A percentile compares a stretch with the other conserved stretches of the same genome.
Evolutionary conservation across 495 filamentous ascomycete species (phyloP).

Genomic region (Talaromyces stipitatus): DNA sequence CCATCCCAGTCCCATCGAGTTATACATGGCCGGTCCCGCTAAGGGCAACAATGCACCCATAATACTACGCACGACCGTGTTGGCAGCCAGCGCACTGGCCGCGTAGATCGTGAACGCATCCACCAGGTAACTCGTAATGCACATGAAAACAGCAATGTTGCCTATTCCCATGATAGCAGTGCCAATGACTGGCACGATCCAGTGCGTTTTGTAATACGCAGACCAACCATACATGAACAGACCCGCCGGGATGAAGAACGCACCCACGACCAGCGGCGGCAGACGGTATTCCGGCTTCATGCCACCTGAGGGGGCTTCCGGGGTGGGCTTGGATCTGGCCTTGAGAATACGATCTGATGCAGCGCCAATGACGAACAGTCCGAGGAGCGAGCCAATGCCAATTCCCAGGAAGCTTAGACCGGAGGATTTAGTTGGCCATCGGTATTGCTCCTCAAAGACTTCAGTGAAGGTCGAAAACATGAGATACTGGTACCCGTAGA

Average conservation of each 20-base stretch:
- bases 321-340: neutral
- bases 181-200: slow-evolving; percentile 52
- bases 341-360: neutral
- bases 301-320: no score
- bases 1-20: slow-evolving; percentile 41
- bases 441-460: slow-evolving; percentile 42
- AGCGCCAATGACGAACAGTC: slow-evolving; percentile 13
- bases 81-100: neutral
- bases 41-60: slow-evolving; percentile 42
- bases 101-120: neutral
- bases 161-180: slow-evolving; percentile 42
- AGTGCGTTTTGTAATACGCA: slow-evolving; percentile 19
- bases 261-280: neutral
- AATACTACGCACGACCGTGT: neutral
- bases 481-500: slow-evolving; percentile 48
- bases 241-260: slow-evolving; percentile 1
- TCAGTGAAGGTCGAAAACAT: slow-evolving; percentile 48
- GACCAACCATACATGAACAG: slow-evolving; percentile 45
- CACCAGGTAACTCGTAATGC: slow-evolving; percentile 1
- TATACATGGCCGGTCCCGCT: slow-evolving; percentile 45
- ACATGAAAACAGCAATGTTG: slow-evolving; percentile 42
- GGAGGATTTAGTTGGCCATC: slow-evolving; percentile 42
- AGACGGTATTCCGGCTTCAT: neutral
- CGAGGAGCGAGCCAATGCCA: slow-evolving; percentile 41
- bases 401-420: slow-evolving; percentile 50